Evolutionary conservation across 2,329 filamentous ascomycete species (phyloP).

Genomic region (Gaeumannomyces sp.): DNA sequence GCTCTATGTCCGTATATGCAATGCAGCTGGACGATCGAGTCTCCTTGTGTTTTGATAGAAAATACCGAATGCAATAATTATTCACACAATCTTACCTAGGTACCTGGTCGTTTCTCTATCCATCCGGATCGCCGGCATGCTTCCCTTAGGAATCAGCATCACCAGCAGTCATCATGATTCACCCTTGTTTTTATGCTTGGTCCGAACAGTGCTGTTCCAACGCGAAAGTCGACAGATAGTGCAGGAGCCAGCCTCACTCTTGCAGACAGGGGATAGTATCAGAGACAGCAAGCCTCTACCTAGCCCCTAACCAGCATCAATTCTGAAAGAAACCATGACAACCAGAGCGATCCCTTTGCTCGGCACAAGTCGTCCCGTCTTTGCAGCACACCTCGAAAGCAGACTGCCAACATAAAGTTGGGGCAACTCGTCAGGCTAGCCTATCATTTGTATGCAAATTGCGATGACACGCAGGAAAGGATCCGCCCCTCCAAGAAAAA

Average conservation of each 20-base stretch:
- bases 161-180: background rate
- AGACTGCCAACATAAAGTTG: background rate
- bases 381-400: background rate
- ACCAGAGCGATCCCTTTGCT: too few species aligned
- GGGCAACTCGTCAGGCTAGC: constrained; percentile 4
- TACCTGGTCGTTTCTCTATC: too few species aligned
- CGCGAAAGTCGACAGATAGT: background rate
- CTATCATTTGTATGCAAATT: constrained; percentile 19
- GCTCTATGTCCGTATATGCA: too few species aligned
- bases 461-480: constrained; percentile 14
- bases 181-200: background rate
- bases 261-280: too few species aligned
- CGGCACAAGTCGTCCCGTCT: too few species aligned
- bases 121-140: background rate
- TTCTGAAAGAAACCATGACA: background rate
- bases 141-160: background rate
- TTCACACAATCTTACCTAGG: too few species aligned
- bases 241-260: too few species aligned
- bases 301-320: background rate
- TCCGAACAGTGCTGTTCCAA: background rate
- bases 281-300: too few species aligned
- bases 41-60: too few species aligned
- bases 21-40: too few species aligned
- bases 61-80: too few species aligned
- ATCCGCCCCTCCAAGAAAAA: constrained; percentile 6